Base-by-base conservation (phyloP, 257 asterid genomes). In the Solanum rostratum region DNA sequence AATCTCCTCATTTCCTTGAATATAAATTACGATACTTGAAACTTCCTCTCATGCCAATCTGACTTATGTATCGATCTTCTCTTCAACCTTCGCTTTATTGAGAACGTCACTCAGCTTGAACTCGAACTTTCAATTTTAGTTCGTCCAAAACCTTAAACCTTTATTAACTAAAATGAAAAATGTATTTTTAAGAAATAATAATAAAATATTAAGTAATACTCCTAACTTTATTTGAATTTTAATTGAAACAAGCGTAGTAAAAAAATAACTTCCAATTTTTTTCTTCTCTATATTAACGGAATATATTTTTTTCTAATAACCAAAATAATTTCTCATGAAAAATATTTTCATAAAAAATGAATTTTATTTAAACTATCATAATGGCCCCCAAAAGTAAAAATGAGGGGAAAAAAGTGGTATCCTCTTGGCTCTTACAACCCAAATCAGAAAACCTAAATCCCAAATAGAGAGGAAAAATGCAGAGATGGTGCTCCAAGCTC, bases 401-500 rank as follows among this genome's bases (percentile, higher is more conserved):
- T 62, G 70, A 62, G 55, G 20, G 15, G 55, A 15, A 52, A 63
- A 63, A 27, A 13, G 2, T 7, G 12, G 54, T 30, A 20, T 30
- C 16, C 53, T 3, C 22, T 9, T n/a, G 15, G 18, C 80, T 73
- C 80, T 73, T 43, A 3, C 37, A 22, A 22, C 1, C 57, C 2
- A 12, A 43, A 20, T 11, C 63, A 50, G 14, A 76, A 76, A 76
- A 24, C 82, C 62, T 24, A 76, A 76, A 45, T 49, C 62, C 41
- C 45, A 76, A 73, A 71, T 2, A 19, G 49, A 60, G 74, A 70
- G 20, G 45, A 79, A 83, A 65, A 85, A 88, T 91, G 92, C 94
- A 90, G 88, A 87, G 92, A 88, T 89, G 88, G 94, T 88, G 92
- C 84, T 85, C 91, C 46, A 89, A 86, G 81, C 88, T 90, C 91